phyloP scores from a whole-genome alignment of 2,329 filamentous ascomycete genomes.

The Colletotrichum scovillei region DNA sequence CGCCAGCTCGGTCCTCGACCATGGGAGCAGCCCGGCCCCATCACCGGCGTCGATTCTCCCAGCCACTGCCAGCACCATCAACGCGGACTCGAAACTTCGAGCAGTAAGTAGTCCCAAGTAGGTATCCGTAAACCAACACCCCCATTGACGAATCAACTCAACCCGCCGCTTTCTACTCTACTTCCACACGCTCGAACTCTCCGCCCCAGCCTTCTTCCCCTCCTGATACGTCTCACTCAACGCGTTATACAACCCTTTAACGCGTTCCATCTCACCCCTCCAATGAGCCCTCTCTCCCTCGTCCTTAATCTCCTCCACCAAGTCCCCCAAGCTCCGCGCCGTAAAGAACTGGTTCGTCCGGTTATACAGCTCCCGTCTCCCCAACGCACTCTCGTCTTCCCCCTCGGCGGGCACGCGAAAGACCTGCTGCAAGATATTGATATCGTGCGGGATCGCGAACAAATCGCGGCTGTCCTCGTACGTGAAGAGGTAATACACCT shows the following conservation, averaged over 20 bases:
- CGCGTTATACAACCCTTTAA: slow-evolving; percentile 60
- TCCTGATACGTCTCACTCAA: slow-evolving; percentile 62
- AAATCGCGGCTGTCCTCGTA: slow-evolving; percentile 68
- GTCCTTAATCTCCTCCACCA: slow-evolving; percentile 51
- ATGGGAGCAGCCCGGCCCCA: not conserved
- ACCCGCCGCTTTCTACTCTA: slow-evolving; percentile 36
- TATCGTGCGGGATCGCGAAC: slow-evolving; percentile 67
- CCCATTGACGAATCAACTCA: not conserved
- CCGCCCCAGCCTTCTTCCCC: slow-evolving; percentile 54
- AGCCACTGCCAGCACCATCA: slow-evolving; percentile 5
- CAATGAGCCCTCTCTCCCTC: slow-evolving; percentile 46
- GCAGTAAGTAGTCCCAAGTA: not conserved
- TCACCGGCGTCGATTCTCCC: slow-evolving; percentile 15
- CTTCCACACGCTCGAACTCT: slow-evolving; percentile 62
- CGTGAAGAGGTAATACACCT: slow-evolving; percentile 69
- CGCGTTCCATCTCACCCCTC: slow-evolving; percentile 54
- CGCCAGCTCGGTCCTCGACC: not conserved
- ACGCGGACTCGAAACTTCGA: not conserved
- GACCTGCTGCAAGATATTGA: slow-evolving; percentile 66
- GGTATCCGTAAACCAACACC: too few species aligned
- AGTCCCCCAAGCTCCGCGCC: slow-evolving; percentile 53
- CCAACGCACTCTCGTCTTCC: slow-evolving; percentile 52
- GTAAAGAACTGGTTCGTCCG: slow-evolving; percentile 66
- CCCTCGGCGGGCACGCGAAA: slow-evolving; percentile 58
- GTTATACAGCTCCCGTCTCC: slow-evolving; percentile 61